Conservation (phyloP, 306 rosid species). For the Quercus gilva region DNA sequence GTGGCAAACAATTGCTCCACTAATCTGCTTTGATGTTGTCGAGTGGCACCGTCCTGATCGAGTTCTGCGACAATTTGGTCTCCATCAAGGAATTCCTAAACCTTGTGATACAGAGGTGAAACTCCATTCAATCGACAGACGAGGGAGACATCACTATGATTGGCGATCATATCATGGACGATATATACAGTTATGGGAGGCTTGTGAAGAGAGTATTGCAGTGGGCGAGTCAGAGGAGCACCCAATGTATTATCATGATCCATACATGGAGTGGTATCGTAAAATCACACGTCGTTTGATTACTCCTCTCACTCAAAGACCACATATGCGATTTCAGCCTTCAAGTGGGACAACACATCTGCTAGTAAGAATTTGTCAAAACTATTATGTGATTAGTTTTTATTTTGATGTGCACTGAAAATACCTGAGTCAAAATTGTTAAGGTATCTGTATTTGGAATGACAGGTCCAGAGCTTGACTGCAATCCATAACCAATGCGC, state of each 20-base stretch:
- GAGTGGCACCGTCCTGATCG: slow-evolving; percentile 30
- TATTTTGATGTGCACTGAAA: too few species aligned
- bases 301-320: slow-evolving; percentile 25
- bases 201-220: slow-evolving; percentile 7
- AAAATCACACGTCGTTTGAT: slow-evolving; percentile 20
- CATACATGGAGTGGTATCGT: slow-evolving; percentile 27
- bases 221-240: slow-evolving; percentile 15
- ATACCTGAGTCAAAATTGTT: background rate
- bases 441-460: background rate
- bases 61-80: slow-evolving; percentile 26
- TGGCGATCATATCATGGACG: slow-evolving; percentile 17
- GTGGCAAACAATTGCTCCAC: slow-evolving; percentile 18
- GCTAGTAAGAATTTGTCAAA: slow-evolving; percentile 3
- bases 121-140: slow-evolving; percentile 20
- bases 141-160: slow-evolving; percentile 27
- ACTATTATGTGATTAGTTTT: background rate
- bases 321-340: slow-evolving; percentile 30
- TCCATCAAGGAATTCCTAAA: slow-evolving; percentile 15
- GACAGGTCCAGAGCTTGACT: slow-evolving; percentile 24
- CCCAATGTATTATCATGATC: slow-evolving; percentile 22
- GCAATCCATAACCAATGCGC: slow-evolving; percentile 24
- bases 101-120: slow-evolving; percentile 27
- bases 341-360: slow-evolving; percentile 22
- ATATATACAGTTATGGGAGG: slow-evolving; percentile 16
- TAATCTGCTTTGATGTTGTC: slow-evolving; percentile 18